Conservation (phyloP, 2,329 filamentous ascomycete species). For the Cercospora zeina region DNA sequence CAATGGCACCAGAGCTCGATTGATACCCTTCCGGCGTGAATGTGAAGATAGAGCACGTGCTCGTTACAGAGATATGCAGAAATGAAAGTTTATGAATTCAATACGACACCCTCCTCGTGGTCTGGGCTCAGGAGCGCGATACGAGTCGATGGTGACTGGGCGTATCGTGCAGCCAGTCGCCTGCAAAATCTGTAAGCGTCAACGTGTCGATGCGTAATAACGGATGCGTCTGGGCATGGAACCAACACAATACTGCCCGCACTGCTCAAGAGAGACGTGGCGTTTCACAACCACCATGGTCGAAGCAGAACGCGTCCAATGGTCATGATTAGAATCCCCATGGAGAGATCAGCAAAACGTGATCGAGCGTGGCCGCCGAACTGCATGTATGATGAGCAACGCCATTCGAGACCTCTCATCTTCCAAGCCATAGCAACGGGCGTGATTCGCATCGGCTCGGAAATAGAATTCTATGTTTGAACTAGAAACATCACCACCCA, state of each 20-base stretch:
- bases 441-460: neutral
- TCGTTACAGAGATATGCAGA: slow-evolving; percentile 7
- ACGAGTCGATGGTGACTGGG: neutral
- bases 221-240: neutral
- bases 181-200: neutral
- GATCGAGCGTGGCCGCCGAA: slow-evolving; percentile 15
- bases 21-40: slow-evolving; percentile 12
- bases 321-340: neutral
- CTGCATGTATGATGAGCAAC: neutral
- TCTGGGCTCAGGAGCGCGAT: neutral
- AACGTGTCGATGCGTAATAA: neutral
- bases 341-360: slow-evolving; percentile 5
- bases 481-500: neutral
- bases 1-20: slow-evolving; percentile 2
- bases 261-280: neutral
- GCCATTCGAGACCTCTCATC: neutral
- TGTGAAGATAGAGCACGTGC: slow-evolving; percentile 1
- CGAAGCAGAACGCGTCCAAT: neutral
- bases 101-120: neutral
- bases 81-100: slow-evolving; percentile 15
- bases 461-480: neutral
- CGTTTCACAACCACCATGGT: slow-evolving; percentile 7
- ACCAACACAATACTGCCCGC: neutral
- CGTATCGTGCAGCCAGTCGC: neutral
- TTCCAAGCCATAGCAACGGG: neutral